phyloP scores from a whole-genome alignment of 352 stramenopile species.

The Globisporangium recalcitrans region DNA sequence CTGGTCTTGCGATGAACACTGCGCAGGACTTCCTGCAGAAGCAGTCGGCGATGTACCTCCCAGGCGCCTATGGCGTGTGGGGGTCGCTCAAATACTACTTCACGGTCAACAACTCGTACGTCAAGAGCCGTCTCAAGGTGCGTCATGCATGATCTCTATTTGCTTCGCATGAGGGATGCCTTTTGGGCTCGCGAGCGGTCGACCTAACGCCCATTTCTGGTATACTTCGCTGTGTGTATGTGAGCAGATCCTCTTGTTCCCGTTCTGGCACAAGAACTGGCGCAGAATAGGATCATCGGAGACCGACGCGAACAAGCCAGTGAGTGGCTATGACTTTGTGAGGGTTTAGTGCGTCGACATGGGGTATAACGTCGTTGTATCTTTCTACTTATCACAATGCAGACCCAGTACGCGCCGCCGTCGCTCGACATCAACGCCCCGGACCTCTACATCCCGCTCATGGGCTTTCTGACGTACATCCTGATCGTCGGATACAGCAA shows the following conservation, averaged over 20 bases:
- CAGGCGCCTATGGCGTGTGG: constrained; percentile 71
- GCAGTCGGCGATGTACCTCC: constrained; percentile 77
- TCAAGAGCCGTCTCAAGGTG: constrained; percentile 84
- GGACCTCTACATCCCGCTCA: constrained; percentile 98
- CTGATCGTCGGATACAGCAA: constrained; percentile 96
- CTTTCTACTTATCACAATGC: constrained; percentile 7
- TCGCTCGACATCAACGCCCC: constrained; percentile 95
- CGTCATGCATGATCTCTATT: background rate
- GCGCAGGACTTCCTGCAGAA: constrained; percentile 80
- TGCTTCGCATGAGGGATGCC: too few relatives aligned
- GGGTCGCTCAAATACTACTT: constrained; percentile 88
- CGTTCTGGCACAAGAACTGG: constrained; percentile 87
- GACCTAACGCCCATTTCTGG: too few relatives aligned
- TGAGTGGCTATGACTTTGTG: constrained; percentile 11
- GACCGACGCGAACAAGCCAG: constrained; percentile 58
- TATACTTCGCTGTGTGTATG: constrained; percentile 3
- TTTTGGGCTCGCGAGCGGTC: too few relatives aligned
- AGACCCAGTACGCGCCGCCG: constrained; percentile 87
- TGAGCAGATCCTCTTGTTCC: constrained; percentile 72
- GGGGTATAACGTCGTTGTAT: background rate
- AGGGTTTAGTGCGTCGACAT: background rate
- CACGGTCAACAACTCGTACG: constrained; percentile 88
- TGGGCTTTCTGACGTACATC: constrained; percentile 99
- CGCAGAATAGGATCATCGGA: constrained; percentile 58
- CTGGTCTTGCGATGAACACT: constrained; percentile 79